These are phyloP conservation scores for Linaria vulgaris DNA, from an alignment of 257 asterid genomes.

Conservation along the genomic window DNA sequence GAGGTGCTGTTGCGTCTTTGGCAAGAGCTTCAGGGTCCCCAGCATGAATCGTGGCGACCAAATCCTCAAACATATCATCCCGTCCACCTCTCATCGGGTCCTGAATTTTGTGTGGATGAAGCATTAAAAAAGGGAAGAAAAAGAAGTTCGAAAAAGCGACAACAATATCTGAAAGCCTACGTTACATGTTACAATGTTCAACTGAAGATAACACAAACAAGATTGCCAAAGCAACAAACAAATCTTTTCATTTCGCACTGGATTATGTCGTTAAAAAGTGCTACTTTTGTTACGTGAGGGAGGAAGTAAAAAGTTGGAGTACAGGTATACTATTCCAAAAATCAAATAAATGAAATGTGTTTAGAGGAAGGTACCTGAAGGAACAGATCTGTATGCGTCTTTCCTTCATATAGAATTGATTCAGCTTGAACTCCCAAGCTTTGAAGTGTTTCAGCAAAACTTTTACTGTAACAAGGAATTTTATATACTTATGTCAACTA, in stretches of 20 bases:
- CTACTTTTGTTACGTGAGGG: too few species aligned
- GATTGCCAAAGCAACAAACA: too few species aligned
- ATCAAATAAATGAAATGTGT: neutral
- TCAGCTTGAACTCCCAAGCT: conserved; percentile 75
- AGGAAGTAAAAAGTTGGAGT: too few species aligned
- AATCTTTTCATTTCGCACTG: too few species aligned
- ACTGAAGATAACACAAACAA: too few species aligned
- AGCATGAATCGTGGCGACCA: conserved; percentile 59
- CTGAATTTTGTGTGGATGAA: conserved; percentile 36
- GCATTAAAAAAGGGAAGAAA: neutral
- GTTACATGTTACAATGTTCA: too few species aligned
- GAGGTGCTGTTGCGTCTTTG: conserved; percentile 54
- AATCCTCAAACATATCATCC: conserved; percentile 75
- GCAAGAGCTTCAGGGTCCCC: conserved; percentile 73
- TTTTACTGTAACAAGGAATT: conserved; percentile 44
- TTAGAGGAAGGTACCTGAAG: conserved; percentile 60
- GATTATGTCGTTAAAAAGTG: too few species aligned
- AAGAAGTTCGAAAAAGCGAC: neutral
- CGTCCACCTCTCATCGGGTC: conserved; percentile 98
- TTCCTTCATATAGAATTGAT: conserved; percentile 81
- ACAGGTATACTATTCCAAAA: too few species aligned
- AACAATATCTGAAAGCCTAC: neutral
- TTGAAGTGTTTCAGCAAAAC: conserved; percentile 74
- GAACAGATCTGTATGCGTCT: conserved; percentile 91
- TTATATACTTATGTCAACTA: neutral